Conservation (phyloP, 2,329 filamentous ascomycete species). For the Aspergillus costaricaensis region DNA sequence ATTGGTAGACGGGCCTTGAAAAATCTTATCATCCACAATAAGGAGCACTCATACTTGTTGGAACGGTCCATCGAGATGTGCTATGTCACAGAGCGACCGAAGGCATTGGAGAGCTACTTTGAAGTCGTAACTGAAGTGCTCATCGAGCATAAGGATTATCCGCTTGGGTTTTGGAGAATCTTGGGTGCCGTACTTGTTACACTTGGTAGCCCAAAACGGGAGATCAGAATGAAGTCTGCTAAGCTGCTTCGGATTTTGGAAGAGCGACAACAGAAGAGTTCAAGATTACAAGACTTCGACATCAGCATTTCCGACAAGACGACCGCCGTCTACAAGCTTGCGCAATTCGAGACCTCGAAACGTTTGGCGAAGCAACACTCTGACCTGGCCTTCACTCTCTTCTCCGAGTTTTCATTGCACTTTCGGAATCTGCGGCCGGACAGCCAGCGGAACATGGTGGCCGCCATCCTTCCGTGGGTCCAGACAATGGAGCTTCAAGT, state of each 20-base stretch:
- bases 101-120: conserved; percentile 93
- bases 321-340: conserved; percentile 94
- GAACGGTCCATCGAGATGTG: conserved; percentile 91
- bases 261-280: conserved; percentile 77
- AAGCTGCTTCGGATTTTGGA: conserved; percentile 79
- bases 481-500: conserved; percentile 90
- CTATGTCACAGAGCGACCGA: conserved; percentile 77
- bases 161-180: conserved; percentile 85
- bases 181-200: conserved; percentile 87
- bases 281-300: conserved; percentile 94
- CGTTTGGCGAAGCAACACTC: conserved; percentile 84
- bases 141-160: conserved; percentile 77
- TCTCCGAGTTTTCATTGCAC: conserved; percentile 91
- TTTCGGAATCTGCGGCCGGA: conserved; percentile 84
- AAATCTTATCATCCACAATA: conserved; percentile 88
- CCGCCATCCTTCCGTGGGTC: conserved; percentile 93
- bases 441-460: conserved; percentile 89
- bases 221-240: conserved; percentile 85
- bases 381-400: conserved; percentile 87
- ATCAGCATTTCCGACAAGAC: conserved; percentile 99
- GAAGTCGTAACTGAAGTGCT: conserved; percentile 87
- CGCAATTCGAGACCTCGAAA: conserved; percentile 95
- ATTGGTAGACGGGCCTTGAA: conserved; percentile 86
- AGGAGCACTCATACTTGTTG: conserved; percentile 79
- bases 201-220: conserved; percentile 85